Base-by-base conservation (phyloP, 805 yeast genomes). In the Cephaloascus albidus region DNA sequence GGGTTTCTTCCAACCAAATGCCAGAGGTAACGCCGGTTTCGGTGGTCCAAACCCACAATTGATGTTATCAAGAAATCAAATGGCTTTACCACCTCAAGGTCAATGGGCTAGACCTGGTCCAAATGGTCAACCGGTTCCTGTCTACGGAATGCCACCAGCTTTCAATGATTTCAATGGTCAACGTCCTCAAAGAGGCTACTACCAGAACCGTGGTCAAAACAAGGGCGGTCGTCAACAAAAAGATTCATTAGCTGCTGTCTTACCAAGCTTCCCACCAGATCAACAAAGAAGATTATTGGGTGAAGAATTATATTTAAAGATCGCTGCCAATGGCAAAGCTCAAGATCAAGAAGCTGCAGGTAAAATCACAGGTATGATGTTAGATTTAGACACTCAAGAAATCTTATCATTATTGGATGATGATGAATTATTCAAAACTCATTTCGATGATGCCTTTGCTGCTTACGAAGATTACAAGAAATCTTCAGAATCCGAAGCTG, bases 351-450 rank as follows among this genome's bases (percentile, higher is more conserved):
- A 88, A 68, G 87, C 95, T 57, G 97, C 97, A 51, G 96, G 96
- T 71, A 90, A 89, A 74, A 86, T 93, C 63, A 93, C 98, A 50
- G 97, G 97, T 73, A 93, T 93, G 97, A 79, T 93, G 73, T 78
- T 93, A 60, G 96, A 89, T 61, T 80, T 90, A 79, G 94, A 88
- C 60, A 85, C 85, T 68, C 78, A 78, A 57, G 96, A 90, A 70
- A 85, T 93, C 54, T 69, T 89, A 57, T 83, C 84, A 45, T 74
- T 90, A 63, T 78, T 87, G 63, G 94, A 86, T 59, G 93, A 89
- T 62, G 96, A 87, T 49, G 88, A 79, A 54, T 76, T 83, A 52
- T 85, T 93, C 73, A 81, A 81, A 71, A 78, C 80, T 63, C 95
- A 88, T 65, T 87, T 90, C 60, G 83, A 82, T 55, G 97, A 90